Evolutionary conservation across 2,329 filamentous ascomycete species (phyloP), one percentile per base, ranked within the genome.

Genomic region (Fusarium sp.): DNA sequence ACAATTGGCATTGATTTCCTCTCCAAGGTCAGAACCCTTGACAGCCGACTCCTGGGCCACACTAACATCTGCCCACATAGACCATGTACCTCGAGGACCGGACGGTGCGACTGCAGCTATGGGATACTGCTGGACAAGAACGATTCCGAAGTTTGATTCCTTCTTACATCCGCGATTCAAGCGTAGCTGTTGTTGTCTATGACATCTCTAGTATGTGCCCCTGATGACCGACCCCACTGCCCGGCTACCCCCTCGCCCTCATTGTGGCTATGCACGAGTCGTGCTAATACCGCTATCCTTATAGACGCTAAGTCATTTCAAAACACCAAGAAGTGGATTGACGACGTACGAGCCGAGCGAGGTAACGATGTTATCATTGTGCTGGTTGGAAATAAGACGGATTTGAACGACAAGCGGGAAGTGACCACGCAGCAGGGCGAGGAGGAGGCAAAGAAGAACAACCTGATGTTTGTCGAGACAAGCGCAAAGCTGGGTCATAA

Each of bases 81-180:
- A 99, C 96, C 61, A 99, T 99, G 97, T 99, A 99, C 85, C 92
- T 99, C 71, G 96, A 99, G 86, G 96, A 99, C 86, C 91, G 96
- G 82, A 99, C 96, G 45, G 96, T 99, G 71, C 93, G 97, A 80
- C 89, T 99, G 82, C 96, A 99, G 82, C 90, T 99, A 71, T 99
- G 96, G 96, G 96, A 99, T 83, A 99, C 96, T 11, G 96, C 96
- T 53, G 96, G 96, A 71, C 96, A 99, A 83, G 96, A 99, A 85
- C 91, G 96, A 76, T 99, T 99, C 86, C 92, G 97, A 82, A 97
- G 94, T 80, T 85, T 99, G 79, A 99, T 99, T 77, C 97, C 97
- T 61, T 98, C 95, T 28, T 99, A 99, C 85, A 99, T 99, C 80
- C 94, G 97, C 79, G 97, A 99, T 86, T 97, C 94, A 28, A 97